Percentiles rank a stretch among this genome's conserved stretches.
phyloP scores from a whole-genome alignment of 2,329 filamentous ascomycete genomes.

The Sporothrix luriei region DNA sequence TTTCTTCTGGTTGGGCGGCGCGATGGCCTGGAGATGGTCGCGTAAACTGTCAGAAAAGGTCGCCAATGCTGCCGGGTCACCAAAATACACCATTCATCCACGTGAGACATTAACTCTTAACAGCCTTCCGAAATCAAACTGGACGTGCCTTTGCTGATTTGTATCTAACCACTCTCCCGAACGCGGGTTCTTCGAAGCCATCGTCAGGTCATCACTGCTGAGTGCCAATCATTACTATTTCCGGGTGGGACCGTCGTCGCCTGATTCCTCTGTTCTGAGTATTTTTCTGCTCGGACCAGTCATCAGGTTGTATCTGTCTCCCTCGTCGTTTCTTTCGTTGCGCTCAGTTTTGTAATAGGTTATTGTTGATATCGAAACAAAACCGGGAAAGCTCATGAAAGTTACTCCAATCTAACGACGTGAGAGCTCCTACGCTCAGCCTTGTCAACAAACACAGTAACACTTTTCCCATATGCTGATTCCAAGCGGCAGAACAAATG shows the following conservation, averaged over 20 bases:
- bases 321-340: background rate
- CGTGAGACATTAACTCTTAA: slow-evolving; percentile 7
- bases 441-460: background rate
- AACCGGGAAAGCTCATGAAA: background rate
- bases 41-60: slow-evolving; percentile 13
- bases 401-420: background rate
- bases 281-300: background rate
- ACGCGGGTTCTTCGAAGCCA: background rate
- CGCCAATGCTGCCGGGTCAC: background rate
- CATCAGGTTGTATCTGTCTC: background rate
- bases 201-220: slow-evolving; percentile 16
- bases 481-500: background rate
- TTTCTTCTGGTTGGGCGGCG: background rate
- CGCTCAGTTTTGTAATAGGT: background rate
- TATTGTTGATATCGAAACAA: background rate
- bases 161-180: background rate
- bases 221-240: slow-evolving; percentile 3
- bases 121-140: background rate
- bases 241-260: slow-evolving; percentile 15
- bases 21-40: background rate
- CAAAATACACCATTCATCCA: slow-evolving; percentile 4
- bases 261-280: background rate
- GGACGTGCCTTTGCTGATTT: too few species aligned
- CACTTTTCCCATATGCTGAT: background rate
- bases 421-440: background rate